Base-by-base conservation (phyloP, 441 rosid genomes). In the Theobroma grandiflorum region DNA sequence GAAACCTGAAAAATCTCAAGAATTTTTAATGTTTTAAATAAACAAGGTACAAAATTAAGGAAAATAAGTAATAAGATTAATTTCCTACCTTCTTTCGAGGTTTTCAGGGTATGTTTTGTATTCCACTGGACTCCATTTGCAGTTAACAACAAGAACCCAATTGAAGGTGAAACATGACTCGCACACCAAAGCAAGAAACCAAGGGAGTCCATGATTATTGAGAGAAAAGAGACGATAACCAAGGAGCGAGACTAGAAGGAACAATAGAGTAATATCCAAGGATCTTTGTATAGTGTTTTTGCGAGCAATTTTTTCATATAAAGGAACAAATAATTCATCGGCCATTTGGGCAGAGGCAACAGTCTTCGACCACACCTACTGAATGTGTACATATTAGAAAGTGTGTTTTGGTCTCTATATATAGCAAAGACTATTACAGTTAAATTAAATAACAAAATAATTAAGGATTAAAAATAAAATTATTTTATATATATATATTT, bases 161-260 rank as follows among this genome's bases (percentile, higher is more conserved):
- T 75, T 1, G 79, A 89, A 84, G 40, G 91, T 52, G 81, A 94
- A 92, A 65, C 78, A 87, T 2, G 86, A 77, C 85, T 94, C 94
- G 75, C 97, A 92, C 1, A 84, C 55, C 49, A 93, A 79, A 20
- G 94, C 95, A 8, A 91, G 80, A 64, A 87, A 18, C 97, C 93
- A 94, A 55, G 81, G 78, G 59, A 73, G 33, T 4, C 91, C 97
- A 67, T 82, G 85, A 62, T 78, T 22, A 8, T 61, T 77, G 52
- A 90, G 83, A 72, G 80, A 50, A 42, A 69, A 14, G 53, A 90
- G 73, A 26, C 96, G 90, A 62, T 87, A 79, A 20, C 82, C 26
- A 37, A 90, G 84, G 31, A 90, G 89, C 70, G 90, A 85, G 20
- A 77, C 57, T 68, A 88, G 84, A 79, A 90, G 89, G 76, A 84